A percentile compares a stretch with the other conserved stretches of the same genome.
Conservation (phyloP, 257 asterid species). For the Salvia miltiorrhiza region DNA sequence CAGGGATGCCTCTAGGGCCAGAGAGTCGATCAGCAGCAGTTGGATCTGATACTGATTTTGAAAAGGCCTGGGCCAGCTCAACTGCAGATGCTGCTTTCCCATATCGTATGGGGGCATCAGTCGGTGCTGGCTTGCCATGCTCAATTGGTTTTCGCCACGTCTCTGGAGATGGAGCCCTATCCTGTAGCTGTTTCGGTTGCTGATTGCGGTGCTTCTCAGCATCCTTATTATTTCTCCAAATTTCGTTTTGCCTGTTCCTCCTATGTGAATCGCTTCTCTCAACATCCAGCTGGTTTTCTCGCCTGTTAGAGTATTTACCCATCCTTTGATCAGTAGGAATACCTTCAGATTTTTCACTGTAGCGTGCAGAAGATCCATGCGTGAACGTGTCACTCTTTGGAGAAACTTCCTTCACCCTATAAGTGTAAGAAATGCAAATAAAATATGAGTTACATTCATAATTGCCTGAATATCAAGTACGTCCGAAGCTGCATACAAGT, state of each 20-base stretch:
- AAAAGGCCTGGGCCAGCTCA: constrained; percentile 92
- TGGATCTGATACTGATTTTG: constrained; percentile 66
- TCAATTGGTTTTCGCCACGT: constrained; percentile 88
- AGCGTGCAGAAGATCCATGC: constrained; percentile 34
- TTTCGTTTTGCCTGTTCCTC: constrained; percentile 61
- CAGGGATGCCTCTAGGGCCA: constrained; percentile 53
- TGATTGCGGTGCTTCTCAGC: constrained; percentile 49
- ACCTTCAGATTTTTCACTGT: constrained; percentile 43
- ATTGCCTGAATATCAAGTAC: background rate
- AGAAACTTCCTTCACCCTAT: constrained; percentile 56
- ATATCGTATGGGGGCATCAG: constrained; percentile 41
- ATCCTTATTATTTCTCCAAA: constrained; percentile 53
- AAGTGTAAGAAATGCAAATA: constrained; percentile 2
- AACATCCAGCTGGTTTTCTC: constrained; percentile 53
- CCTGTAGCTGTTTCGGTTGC: constrained; percentile 46
- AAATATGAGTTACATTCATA: background rate
- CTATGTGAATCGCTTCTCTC: constrained; percentile 56
- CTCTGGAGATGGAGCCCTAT: constrained; percentile 85
- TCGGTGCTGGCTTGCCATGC: constrained; percentile 36
- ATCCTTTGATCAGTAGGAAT: constrained; percentile 38
- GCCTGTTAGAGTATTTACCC: constrained; percentile 48
- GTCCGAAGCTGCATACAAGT: background rate
- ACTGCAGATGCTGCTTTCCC: constrained; percentile 89
- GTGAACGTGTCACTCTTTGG: constrained; percentile 42
- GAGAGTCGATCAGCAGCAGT: constrained; percentile 41